A percentile compares a stretch with the other conserved stretches of the same genome.
phyloP scores from a whole-genome alignment of 2,329 filamentous ascomycete genomes.

The Colletotrichum sansevieriae region DNA sequence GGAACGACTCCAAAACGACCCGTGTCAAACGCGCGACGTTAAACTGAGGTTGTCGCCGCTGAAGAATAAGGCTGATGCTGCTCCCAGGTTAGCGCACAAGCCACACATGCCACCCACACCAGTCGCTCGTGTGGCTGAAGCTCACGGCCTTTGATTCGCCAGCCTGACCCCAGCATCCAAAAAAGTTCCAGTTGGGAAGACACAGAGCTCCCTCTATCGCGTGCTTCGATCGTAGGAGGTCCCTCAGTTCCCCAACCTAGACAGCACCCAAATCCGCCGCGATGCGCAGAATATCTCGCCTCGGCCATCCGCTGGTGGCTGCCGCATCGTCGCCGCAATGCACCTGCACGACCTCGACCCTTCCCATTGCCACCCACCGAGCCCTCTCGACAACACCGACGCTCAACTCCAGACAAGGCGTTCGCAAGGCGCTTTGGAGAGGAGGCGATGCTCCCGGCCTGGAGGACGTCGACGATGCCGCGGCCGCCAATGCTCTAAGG shows the following conservation, averaged over 20 bases:
- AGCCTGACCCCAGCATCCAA: slow-evolving; percentile 34
- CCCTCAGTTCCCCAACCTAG: not conserved
- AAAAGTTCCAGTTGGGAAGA: slow-evolving; percentile 40
- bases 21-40: not conserved
- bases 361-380: slow-evolving; percentile 35
- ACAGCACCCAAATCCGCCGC: slow-evolving; percentile 31
- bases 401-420: slow-evolving; percentile 51
- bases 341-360: slow-evolving; percentile 42
- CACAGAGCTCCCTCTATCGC: slow-evolving; percentile 30
- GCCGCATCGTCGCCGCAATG: slow-evolving; percentile 43
- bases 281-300: slow-evolving; percentile 60
- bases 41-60: slow-evolving; percentile 22
- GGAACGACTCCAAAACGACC: not conserved
- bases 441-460: slow-evolving; percentile 53
- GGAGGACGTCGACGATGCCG: slow-evolving; percentile 56
- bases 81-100: slow-evolving; percentile 5
- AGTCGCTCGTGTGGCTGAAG: slow-evolving; percentile 30
- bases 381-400: slow-evolving; percentile 52
- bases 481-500: slow-evolving; percentile 47
- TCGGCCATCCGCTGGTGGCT: slow-evolving; percentile 52
- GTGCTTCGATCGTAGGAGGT: slow-evolving; percentile 8
- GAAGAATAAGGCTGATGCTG: slow-evolving; percentile 3
- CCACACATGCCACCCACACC: slow-evolving; percentile 20
- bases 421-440: slow-evolving; percentile 57
- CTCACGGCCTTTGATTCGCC: slow-evolving; percentile 32